A percentile compares a stretch with the other conserved stretches of the same genome.
phyloP scores from a whole-genome alignment of 2,329 filamentous ascomycete genomes.

The Aspergillus candidus region DNA sequence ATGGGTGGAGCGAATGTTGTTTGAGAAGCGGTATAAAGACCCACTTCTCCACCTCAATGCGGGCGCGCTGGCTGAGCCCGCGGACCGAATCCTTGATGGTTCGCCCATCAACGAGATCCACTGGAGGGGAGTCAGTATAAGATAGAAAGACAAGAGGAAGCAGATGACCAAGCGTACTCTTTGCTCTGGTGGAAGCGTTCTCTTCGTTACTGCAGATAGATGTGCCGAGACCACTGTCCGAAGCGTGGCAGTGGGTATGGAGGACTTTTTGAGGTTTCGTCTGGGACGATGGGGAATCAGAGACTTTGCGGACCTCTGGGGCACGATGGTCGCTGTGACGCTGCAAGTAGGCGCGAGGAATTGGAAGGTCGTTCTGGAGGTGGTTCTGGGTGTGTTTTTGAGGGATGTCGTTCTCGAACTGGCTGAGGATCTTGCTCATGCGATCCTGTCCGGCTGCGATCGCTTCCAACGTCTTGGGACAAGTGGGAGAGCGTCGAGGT shows the following conservation, averaged over 20 bases:
- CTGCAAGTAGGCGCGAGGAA: constrained; percentile 56
- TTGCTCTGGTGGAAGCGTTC: constrained; percentile 35
- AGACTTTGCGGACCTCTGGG: constrained; percentile 41
- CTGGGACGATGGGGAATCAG: not conserved
- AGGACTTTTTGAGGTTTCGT: constrained; percentile 8
- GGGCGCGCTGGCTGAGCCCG: constrained; percentile 62
- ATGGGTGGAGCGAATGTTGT: constrained; percentile 67
- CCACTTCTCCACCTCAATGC: constrained; percentile 71
- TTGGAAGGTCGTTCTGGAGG: constrained; percentile 53
- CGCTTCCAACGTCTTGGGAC: constrained; percentile 52
- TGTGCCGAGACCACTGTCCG: constrained; percentile 82
- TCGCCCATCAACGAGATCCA: constrained; percentile 21
- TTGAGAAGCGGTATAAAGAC: constrained; percentile 72
- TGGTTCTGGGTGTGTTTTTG: constrained; percentile 48
- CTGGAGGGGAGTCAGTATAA: constrained; percentile 15
- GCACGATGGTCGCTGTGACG: constrained; percentile 42
- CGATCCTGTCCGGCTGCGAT: constrained; percentile 64
- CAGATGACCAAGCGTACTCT: constrained; percentile 32
- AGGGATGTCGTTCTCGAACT: constrained; percentile 54
- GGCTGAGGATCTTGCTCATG: constrained; percentile 59
- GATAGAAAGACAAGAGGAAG: constrained; percentile 29
- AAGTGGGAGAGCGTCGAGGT: constrained; percentile 60
- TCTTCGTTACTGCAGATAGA: constrained; percentile 61
- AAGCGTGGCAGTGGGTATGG: constrained; percentile 59
- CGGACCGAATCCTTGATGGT: constrained; percentile 27